Conservation (phyloP, 371 early-diverging fungal species). For the Mortierella sp. region DNA sequence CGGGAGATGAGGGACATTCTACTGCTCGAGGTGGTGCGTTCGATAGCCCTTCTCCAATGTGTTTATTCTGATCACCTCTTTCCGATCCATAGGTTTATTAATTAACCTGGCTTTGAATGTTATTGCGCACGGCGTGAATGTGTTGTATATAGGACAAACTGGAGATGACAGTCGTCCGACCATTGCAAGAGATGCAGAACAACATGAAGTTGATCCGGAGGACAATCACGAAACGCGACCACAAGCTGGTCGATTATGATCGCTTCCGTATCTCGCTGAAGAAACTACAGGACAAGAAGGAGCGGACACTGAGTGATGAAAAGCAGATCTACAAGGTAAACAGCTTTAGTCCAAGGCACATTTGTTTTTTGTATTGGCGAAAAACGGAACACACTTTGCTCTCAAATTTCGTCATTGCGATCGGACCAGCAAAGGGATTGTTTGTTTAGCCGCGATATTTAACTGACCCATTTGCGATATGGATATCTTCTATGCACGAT, state of each 20-base stretch:
- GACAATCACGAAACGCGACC: slow-evolving; percentile 81
- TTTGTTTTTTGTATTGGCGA: no score
- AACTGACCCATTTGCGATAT: neutral
- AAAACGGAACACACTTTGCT: no score
- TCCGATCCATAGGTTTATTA: no score
- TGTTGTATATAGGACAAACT: slow-evolving; percentile 65
- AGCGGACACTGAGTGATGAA: slow-evolving; percentile 77
- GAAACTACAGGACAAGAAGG: slow-evolving; percentile 74
- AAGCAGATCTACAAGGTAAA: slow-evolving; percentile 73
- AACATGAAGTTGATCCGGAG: slow-evolving; percentile 77
- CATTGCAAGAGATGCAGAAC: slow-evolving; percentile 70
- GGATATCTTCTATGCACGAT: neutral
- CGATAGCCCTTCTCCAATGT: no score
- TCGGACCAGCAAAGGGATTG: neutral
- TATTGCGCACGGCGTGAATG: neutral
- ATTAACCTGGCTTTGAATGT: no score
- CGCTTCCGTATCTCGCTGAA: slow-evolving; percentile 75
- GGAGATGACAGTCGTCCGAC: slow-evolving; percentile 78
- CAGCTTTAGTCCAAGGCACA: neutral
- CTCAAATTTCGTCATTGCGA: neutral
- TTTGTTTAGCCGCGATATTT: slow-evolving; percentile 2
- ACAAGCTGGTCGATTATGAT: slow-evolving; percentile 89
- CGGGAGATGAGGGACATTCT: slow-evolving; percentile 70
- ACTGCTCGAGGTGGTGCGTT: slow-evolving; percentile 75
- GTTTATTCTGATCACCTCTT: no score